These are phyloP conservation scores for Aphanomyces astaci DNA, from an alignment of 352 stramenopile genomes.

Conservation along the genomic window DNA sequence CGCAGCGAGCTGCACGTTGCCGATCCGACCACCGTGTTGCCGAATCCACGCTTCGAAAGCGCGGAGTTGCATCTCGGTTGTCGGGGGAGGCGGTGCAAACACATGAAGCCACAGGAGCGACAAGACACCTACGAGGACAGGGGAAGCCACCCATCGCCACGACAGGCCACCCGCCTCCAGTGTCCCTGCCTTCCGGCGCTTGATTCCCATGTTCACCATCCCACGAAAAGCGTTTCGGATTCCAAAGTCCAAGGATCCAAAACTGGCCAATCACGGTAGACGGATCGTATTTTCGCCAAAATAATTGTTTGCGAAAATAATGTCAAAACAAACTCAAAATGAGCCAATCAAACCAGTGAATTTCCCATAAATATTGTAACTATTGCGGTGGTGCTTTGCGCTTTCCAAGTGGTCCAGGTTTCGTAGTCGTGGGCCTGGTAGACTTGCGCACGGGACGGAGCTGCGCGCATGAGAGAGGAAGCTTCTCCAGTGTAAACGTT, in stretches of 20 bases:
- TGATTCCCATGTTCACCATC: not conserved
- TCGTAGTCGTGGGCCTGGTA: not conserved
- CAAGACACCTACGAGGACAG: not conserved
- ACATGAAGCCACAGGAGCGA: not conserved
- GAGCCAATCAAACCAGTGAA: not conserved
- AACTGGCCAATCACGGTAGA: not conserved
- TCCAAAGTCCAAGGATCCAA: not conserved
- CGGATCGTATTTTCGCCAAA: too few species aligned
- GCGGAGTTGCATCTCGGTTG: not conserved
- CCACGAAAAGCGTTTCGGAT: too few species aligned
- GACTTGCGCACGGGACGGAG: constrained; percentile 55
- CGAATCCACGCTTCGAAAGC: constrained; percentile 28
- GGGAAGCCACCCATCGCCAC: not conserved
- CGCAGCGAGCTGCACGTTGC: constrained; percentile 18
- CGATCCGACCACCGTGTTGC: constrained; percentile 21
- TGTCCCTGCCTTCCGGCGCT: not conserved
- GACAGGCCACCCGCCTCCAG: not conserved
- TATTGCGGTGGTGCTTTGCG: too few species aligned
- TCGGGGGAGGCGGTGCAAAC: not conserved
- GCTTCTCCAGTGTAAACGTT: constrained; percentile 59
- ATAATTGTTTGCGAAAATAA: not conserved
- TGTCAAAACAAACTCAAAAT: not conserved
- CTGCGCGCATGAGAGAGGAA: constrained; percentile 59
- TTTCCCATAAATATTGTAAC: not conserved
- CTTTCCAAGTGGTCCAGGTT: not conserved